Base-by-base conservation (phyloP, 1,139 yeast species). In the Yamadazyma pseudoaaseri region DNA sequence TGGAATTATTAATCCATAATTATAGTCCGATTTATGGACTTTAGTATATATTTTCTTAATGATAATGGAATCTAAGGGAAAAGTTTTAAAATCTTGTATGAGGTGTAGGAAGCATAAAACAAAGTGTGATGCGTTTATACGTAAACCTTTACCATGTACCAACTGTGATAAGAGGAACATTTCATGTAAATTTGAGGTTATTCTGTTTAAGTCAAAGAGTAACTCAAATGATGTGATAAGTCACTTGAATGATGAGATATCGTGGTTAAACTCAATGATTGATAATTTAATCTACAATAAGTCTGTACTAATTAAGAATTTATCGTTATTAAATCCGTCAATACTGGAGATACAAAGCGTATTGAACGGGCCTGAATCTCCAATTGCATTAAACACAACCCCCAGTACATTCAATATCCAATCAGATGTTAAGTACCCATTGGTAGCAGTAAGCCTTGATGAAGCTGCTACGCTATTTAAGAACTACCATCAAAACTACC, bases 71-170 rank as follows among this genome's bases (percentile, higher is more conserved):
- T 31, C 41, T 6, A 37, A 25, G 16, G 35, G 33, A 5, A 59
- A 54, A 37, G 48, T 60, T n/a, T 60, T 80, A 38, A 77, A 78
- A 45, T 73, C 84, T 9, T 81, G 87, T 51, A 63, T 72, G 4
- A 58, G 83, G 27, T 81, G 87, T 52, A 65, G 86, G 29, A 74
- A 73, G 47, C 82, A 79, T 46, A 81, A 81, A 53, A 79, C 81
- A 16, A 76, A 71, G 45, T 81, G 86, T 55, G 81, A 80, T 49
- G 82, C 82, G 9, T 47, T 56, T 6, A 47, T 51, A 14, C 70
- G 76, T 16, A 57, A 65, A 28, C 86, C 86, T 2, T 49, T 56
- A 18, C 75, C 84, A 0, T 81, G 87, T 49, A 54, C 81, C 3
- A 70, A 75, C 18, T 81, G 87, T 52, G 44, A 62, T 10, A 76